Conservation (phyloP, 129 eudicot genomes). For the Saposhnikovia divaricata region DNA sequence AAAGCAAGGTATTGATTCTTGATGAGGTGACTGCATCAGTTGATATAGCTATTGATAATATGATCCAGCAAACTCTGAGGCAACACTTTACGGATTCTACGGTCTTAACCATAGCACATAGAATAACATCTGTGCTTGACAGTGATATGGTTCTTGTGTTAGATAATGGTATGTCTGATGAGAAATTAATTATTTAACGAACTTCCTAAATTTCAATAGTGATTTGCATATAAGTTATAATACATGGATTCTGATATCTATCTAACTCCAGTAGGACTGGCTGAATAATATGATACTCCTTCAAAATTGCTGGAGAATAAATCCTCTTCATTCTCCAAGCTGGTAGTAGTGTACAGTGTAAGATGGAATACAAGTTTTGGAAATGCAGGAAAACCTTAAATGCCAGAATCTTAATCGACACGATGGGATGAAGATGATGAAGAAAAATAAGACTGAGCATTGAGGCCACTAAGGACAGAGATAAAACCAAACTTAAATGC, state of each 20-base stretch:
- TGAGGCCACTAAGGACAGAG: too few species aligned
- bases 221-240: neutral
- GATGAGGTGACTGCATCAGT: conserved; percentile 90
- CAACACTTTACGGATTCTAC: conserved; percentile 41
- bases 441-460: neutral
- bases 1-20: conserved; percentile 61
- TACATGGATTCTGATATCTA: neutral
- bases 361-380: conserved; percentile 53
- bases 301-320: conserved; percentile 53
- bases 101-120: conserved; percentile 36
- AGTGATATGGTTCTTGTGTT: conserved; percentile 43
- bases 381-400: conserved; percentile 9
- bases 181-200: too few species aligned
- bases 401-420: neutral
- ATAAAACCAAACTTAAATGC: too few species aligned
- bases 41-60: conserved; percentile 56
- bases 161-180: conserved; percentile 31
- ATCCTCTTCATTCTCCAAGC: conserved; percentile 65
- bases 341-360: conserved; percentile 72
- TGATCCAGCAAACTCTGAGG: conserved; percentile 52
- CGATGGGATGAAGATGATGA: conserved; percentile 1
- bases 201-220: neutral
- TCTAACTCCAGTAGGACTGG: conserved; percentile 39
- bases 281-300: conserved; percentile 73
- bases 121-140: conserved; percentile 37